phyloP scores from a whole-genome alignment of 2,329 filamentous ascomycete species.

The Seiridium cupressi region DNA sequence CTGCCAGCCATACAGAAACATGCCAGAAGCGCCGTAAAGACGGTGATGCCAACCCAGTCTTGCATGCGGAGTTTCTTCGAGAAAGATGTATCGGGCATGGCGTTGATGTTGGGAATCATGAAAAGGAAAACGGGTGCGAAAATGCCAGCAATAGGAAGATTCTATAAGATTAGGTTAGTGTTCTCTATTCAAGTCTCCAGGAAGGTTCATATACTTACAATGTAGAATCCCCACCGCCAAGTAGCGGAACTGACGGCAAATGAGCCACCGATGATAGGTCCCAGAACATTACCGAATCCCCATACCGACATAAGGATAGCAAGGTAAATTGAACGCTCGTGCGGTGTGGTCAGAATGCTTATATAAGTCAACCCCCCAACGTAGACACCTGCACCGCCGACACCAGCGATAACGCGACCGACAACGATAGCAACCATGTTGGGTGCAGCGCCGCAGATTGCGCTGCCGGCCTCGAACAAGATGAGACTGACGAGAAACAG shows the following conservation, averaged over 20 bases:
- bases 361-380: slow-evolving; percentile 24
- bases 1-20: slow-evolving; percentile 44
- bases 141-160: slow-evolving; percentile 43
- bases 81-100: slow-evolving; percentile 13
- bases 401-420: slow-evolving; percentile 39
- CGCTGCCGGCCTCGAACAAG: slow-evolving; percentile 26
- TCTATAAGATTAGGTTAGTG: slow-evolving; percentile 18
- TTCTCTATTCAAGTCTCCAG: background rate
- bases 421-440: slow-evolving; percentile 44
- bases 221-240: slow-evolving; percentile 39
- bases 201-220: slow-evolving; percentile 22
- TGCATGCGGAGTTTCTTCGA: slow-evolving; percentile 29
- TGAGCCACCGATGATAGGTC: slow-evolving; percentile 7
- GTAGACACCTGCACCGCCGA: slow-evolving; percentile 41
- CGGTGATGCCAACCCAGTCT: slow-evolving; percentile 41
- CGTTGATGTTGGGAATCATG: slow-evolving; percentile 21
- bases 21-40: slow-evolving; percentile 38
- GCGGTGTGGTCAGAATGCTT: slow-evolving; percentile 6
- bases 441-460: slow-evolving; percentile 40
- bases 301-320: slow-evolving; percentile 3
- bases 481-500: slow-evolving; percentile 24
- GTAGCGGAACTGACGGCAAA: slow-evolving; percentile 9
- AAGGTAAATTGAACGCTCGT: slow-evolving; percentile 1
- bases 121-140: slow-evolving; percentile 26
- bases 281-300: slow-evolving; percentile 8